These are phyloP conservation scores for Zygotorulaspora florentina DNA, from an alignment of 805 yeast genomes.

Conservation along the genomic window DNA sequence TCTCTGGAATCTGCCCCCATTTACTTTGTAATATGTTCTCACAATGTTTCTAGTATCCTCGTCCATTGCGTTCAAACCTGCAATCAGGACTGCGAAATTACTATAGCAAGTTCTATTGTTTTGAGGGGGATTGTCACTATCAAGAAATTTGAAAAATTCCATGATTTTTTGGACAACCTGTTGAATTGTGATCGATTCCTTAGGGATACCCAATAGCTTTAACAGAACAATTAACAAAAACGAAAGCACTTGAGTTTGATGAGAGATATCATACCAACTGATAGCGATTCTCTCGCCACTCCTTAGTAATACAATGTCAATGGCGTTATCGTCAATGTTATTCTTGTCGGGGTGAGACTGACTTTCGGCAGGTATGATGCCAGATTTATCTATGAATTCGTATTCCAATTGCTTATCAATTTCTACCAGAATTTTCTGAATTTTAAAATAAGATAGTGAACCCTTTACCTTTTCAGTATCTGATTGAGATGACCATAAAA, in stretches of 20 bases:
- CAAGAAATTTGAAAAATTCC: constrained; percentile 33
- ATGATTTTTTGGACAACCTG: constrained; percentile 33
- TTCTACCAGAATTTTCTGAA: constrained; percentile 33
- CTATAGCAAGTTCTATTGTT: constrained; percentile 36
- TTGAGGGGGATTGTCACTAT: constrained; percentile 35
- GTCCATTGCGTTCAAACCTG: constrained; percentile 36
- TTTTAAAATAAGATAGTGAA: constrained; percentile 30
- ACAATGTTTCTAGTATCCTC: constrained; percentile 33
- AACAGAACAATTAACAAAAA: constrained; percentile 32
- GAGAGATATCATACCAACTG: constrained; percentile 38
- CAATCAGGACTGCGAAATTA: constrained; percentile 35
- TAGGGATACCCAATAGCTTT: constrained; percentile 33
- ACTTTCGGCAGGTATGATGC: constrained; percentile 32
- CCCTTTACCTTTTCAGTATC: constrained; percentile 16
- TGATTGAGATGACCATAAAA: constrained; percentile 27
- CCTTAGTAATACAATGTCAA: constrained; percentile 29
- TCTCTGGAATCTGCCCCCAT: constrained; percentile 31
- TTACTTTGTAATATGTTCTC: constrained; percentile 29
- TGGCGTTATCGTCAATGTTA: constrained; percentile 33
- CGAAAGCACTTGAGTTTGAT: constrained; percentile 36
- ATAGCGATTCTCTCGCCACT: constrained; percentile 31
- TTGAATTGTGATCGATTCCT: constrained; percentile 32
- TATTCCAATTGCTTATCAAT: constrained; percentile 35
- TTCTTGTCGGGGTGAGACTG: constrained; percentile 36
- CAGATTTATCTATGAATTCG: constrained; percentile 34